phyloP scores from a whole-genome alignment of 2,329 filamentous ascomycete species.

The Pseudogymnoascus sp. region DNA sequence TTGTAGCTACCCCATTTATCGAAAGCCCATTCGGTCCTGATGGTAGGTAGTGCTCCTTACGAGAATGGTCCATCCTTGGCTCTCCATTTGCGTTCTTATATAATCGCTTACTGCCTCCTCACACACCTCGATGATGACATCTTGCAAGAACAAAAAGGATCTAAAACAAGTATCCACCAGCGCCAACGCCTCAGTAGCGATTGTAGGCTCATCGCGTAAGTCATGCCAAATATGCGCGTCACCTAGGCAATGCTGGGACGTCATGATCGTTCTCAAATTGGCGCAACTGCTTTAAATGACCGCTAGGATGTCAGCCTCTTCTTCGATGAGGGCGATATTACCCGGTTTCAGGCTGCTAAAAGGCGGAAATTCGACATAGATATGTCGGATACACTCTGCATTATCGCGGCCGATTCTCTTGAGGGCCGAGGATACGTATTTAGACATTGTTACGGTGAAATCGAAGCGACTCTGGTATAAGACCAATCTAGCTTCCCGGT shows the following conservation, averaged over 20 bases:
- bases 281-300: conserved; percentile 15
- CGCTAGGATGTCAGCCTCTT: too few species aligned
- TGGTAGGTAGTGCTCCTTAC: too few species aligned
- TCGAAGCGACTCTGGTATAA: conserved; percentile 21
- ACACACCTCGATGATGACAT: conserved; percentile 20
- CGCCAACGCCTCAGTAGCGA: conserved; percentile 14
- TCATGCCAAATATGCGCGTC: too few species aligned
- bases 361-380: conserved; percentile 16
- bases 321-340: too few species aligned
- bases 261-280: conserved; percentile 16
- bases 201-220: conserved; percentile 4
- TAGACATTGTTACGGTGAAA: conserved; percentile 7
- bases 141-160: conserved; percentile 19
- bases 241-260: too few species aligned
- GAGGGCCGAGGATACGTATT: background rate
- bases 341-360: conserved; percentile 11
- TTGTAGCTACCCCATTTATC: too few species aligned
- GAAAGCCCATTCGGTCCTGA: too few species aligned
- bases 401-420: conserved; percentile 17
- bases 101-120: too few species aligned
- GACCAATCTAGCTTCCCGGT: conserved; percentile 18
- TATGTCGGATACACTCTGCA: conserved; percentile 16
- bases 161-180: conserved; percentile 19
- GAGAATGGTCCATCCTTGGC: conserved; percentile 21
- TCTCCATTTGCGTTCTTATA: too few species aligned